Percentiles rank a stretch among this genome's conserved stretches.
phyloP scores from a whole-genome alignment of 352 stramenopile genomes.

The Phytophthora palmivora region DNA sequence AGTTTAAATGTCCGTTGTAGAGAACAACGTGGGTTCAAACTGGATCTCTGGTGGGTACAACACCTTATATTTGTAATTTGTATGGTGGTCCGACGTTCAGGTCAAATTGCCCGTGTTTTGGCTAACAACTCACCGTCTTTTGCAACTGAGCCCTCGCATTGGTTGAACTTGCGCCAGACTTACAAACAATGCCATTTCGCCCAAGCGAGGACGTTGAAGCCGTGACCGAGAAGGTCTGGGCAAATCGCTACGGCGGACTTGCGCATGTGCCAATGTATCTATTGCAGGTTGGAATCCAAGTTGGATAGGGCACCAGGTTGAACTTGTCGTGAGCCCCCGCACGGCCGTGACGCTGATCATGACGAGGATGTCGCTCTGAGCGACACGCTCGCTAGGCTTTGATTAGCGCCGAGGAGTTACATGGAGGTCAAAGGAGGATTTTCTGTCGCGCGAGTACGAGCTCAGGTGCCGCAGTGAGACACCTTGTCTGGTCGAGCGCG shows the following conservation, averaged over 20 bases:
- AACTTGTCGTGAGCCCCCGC: background rate
- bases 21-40: constrained; percentile 20
- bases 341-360: background rate
- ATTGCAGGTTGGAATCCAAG: background rate
- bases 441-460: constrained; percentile 7
- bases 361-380: constrained; percentile 5
- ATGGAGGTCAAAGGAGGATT: background rate
- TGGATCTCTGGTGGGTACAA: constrained; percentile 35
- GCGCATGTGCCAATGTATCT: background rate
- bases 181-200: too few relatives aligned
- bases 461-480: constrained; percentile 33
- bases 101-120: background rate
- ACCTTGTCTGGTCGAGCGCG: constrained; percentile 18
- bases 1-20: too few relatives aligned
- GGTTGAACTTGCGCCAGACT: too few relatives aligned
- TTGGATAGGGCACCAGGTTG: constrained; percentile 4
- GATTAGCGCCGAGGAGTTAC: background rate
- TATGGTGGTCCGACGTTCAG: constrained; percentile 18
- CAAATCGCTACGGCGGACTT: background rate
- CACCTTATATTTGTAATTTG: constrained; percentile 3
- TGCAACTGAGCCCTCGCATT: too few relatives aligned
- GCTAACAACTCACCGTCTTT: too few relatives aligned
- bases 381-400: too few relatives aligned
- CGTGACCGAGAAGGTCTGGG: background rate
- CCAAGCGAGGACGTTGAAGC: too few relatives aligned